Percentiles rank a stretch among this genome's conserved stretches.
Evolutionary conservation across 2,329 filamentous ascomycete genomes (phyloP).

Genomic region (Aspergillus amoenus): DNA sequence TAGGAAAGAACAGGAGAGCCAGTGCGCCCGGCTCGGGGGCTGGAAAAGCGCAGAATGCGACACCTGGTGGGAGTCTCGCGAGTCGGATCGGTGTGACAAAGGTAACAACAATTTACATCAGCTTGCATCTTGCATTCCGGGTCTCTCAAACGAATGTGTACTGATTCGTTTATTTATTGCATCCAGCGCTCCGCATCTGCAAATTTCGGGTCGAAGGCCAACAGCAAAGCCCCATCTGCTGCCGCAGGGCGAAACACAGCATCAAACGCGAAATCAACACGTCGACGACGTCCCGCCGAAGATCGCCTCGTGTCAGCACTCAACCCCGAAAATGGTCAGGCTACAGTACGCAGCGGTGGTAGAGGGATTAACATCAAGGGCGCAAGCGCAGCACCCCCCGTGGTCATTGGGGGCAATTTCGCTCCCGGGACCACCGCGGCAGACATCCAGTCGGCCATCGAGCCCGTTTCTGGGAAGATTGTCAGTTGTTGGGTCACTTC

Average conservation of each 20-base stretch:
- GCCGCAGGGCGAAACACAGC: slow-evolving; percentile 18
- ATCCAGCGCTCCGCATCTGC: slow-evolving; percentile 42
- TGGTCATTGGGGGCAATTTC: slow-evolving; percentile 63
- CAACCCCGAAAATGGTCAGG: slow-evolving; percentile 29
- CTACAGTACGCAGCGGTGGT: slow-evolving; percentile 32
- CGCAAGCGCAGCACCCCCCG: slow-evolving; percentile 52
- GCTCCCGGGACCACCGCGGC: slow-evolving; percentile 65
- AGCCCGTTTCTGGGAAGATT: slow-evolving; percentile 53
- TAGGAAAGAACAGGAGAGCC: slow-evolving; percentile 54
- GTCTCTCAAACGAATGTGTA: background rate
- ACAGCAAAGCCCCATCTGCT: slow-evolving; percentile 33
- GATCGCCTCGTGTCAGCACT: slow-evolving; percentile 33
- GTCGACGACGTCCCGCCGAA: slow-evolving; percentile 35
- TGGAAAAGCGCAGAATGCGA: slow-evolving; percentile 41
- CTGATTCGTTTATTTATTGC: slow-evolving; percentile 3
- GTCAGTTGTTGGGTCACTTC: slow-evolving; percentile 54
- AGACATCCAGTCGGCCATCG: slow-evolving; percentile 63
- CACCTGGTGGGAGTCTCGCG: slow-evolving; percentile 52
- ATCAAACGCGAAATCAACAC: slow-evolving; percentile 26
- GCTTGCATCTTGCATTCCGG: background rate
- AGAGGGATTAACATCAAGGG: slow-evolving; percentile 57
- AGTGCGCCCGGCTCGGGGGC: slow-evolving; percentile 47
- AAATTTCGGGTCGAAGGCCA: slow-evolving; percentile 37
- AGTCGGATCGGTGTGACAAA: slow-evolving; percentile 62
- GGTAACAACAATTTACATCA: slow-evolving; percentile 33